Percentiles rank a stretch among this genome's conserved stretches.
phyloP scores from a whole-genome alignment of 495 filamentous ascomycete species.

The Astrocystis sublimbata region DNA sequence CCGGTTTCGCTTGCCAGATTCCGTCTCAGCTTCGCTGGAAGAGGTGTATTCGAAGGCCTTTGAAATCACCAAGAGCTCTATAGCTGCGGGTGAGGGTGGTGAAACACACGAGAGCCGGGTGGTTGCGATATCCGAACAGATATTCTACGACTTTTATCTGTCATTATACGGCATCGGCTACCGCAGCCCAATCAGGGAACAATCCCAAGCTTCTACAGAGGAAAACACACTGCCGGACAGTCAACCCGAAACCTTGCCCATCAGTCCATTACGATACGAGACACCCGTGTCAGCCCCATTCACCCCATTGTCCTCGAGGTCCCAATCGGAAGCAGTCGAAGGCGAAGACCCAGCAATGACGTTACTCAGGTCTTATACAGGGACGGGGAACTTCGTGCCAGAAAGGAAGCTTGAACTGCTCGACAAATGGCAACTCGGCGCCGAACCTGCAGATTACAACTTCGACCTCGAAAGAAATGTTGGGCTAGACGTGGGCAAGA shows the following conservation, averaged over 20 bases:
- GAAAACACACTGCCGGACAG: slow-evolving; percentile 28
- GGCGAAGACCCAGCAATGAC: slow-evolving; percentile 31
- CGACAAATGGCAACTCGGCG: slow-evolving; percentile 34
- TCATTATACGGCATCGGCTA: slow-evolving; percentile 27
- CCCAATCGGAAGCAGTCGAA: slow-evolving; percentile 11
- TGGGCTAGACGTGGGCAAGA: slow-evolving; percentile 24
- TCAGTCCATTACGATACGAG: slow-evolving; percentile 18
- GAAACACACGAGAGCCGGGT: slow-evolving; percentile 6
- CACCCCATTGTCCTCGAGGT: slow-evolving; percentile 12
- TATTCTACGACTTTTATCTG: slow-evolving; percentile 30
- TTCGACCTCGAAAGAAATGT: slow-evolving; percentile 30
- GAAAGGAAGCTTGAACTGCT: slow-evolving; percentile 26
- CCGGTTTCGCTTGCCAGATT: slow-evolving; percentile 4
- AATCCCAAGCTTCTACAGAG: slow-evolving; percentile 5
- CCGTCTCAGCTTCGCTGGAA: slow-evolving; percentile 16
- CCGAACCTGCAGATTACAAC: slow-evolving; percentile 23
- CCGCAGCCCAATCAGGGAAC: slow-evolving; percentile 12
- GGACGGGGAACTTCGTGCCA: slow-evolving; percentile 29
- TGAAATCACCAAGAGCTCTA: slow-evolving; percentile 2
- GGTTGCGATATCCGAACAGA: slow-evolving; percentile 15
- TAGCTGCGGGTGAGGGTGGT: not conserved
- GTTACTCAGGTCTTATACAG: slow-evolving; percentile 31
- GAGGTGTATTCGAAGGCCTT: slow-evolving; percentile 20
- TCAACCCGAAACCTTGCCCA: slow-evolving; percentile 22
- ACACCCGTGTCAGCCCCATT: slow-evolving; percentile 20